Percentiles rank a stretch among this genome's conserved stretches.
These are phyloP conservation scores for Ciborinia camelliae DNA, from an alignment of 2,329 filamentous ascomycete species.

Conservation along the genomic window DNA sequence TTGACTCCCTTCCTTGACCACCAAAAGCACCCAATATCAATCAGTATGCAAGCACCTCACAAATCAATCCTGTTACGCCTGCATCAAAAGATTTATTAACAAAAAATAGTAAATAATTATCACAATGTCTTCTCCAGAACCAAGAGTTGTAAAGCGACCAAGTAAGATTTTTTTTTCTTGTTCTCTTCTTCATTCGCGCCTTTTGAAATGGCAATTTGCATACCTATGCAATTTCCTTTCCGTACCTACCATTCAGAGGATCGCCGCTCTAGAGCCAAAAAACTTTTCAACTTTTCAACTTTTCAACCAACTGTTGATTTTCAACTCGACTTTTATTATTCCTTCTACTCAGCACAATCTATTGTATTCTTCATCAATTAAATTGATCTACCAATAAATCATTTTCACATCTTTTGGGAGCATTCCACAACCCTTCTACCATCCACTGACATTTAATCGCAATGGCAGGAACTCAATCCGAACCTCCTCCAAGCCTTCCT, in stretches of 20 bases:
- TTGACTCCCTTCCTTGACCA: background rate
- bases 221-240: background rate
- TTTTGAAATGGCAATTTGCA: background rate
- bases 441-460: conserved; percentile 29
- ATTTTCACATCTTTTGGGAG: background rate
- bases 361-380: conserved; percentile 17
- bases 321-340: background rate
- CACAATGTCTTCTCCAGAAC: conserved; percentile 30
- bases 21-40: background rate
- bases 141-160: conserved; percentile 33
- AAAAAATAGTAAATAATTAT: conserved; percentile 19
- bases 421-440: conserved; percentile 15
- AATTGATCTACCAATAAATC: background rate
- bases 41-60: conserved; percentile 4
- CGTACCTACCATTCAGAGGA: conserved; percentile 3
- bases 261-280: conserved; percentile 8
- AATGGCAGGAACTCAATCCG: conserved; percentile 79
- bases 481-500: conserved; percentile 85
- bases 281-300: background rate
- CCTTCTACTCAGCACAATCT: background rate
- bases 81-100: conserved; percentile 5
- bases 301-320: background rate
- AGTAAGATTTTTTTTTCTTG: conserved; percentile 31
- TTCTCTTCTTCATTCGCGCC: background rate
- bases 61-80: background rate